A percentile compares a stretch with the other conserved stretches of the same genome.
phyloP scores from a whole-genome alignment of 2,329 filamentous ascomycete genomes.

The Penicillium psychrosexuale region DNA sequence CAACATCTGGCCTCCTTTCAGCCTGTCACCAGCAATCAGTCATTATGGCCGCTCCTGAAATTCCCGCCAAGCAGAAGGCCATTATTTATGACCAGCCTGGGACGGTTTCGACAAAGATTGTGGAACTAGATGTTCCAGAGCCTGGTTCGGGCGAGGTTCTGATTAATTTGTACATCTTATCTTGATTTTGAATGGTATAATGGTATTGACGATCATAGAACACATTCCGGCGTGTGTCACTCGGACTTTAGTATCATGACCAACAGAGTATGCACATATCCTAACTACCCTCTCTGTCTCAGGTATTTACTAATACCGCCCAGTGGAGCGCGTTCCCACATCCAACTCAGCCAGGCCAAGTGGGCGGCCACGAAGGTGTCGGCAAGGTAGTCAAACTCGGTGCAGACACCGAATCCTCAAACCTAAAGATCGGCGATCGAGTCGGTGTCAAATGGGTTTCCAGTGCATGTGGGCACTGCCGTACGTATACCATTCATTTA shows the following conservation, averaged over 20 bases:
- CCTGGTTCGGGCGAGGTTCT: slow-evolving; percentile 62
- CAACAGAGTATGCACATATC: slow-evolving; percentile 32
- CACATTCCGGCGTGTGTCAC: slow-evolving; percentile 65
- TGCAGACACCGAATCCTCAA: slow-evolving; percentile 54
- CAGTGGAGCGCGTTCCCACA: slow-evolving; percentile 57
- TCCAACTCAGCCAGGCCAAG: slow-evolving; percentile 59
- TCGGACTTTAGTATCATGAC: slow-evolving; percentile 58
- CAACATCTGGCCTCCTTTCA: not conserved
- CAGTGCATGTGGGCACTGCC: slow-evolving; percentile 54
- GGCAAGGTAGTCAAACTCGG: slow-evolving; percentile 64
- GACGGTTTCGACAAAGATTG: slow-evolving; percentile 61
- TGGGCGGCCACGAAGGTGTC: slow-evolving; percentile 68
- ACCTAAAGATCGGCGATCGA: slow-evolving; percentile 61
- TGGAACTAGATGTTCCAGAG: slow-evolving; percentile 62
- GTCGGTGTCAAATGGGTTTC: slow-evolving; percentile 69
- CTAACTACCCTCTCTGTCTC: not conserved
- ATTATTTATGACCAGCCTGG: slow-evolving; percentile 64
- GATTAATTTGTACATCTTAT: slow-evolving; percentile 54
- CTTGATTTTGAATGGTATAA: not conserved
- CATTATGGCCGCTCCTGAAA: slow-evolving; percentile 39
- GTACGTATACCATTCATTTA: slow-evolving; percentile 27
- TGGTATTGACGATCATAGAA: slow-evolving; percentile 33
- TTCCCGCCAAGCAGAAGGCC: slow-evolving; percentile 62
- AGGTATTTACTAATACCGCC: not conserved
- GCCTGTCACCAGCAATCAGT: not conserved